phyloP scores from a whole-genome alignment of 805 yeast species.

The Candida sanyiensis region DNA sequence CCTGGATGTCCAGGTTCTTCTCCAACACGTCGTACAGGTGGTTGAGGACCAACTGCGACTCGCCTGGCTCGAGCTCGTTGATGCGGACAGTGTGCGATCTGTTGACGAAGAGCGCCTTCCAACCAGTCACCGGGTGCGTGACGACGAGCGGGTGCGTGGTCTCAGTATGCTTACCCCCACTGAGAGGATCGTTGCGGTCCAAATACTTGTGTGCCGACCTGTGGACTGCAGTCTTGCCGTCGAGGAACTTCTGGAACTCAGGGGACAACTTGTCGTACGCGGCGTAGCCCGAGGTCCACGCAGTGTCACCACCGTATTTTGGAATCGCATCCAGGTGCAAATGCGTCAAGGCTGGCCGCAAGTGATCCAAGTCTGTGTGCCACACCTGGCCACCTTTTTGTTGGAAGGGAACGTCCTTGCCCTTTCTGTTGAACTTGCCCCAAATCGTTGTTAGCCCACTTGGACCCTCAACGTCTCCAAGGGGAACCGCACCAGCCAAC shows the following conservation, averaged over 20 bases:
- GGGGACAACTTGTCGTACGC: constrained; percentile 53
- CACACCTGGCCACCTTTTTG: constrained; percentile 27
- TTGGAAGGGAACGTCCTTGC: constrained; percentile 6
- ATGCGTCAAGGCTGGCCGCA: constrained; percentile 51
- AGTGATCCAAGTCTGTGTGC: constrained; percentile 53
- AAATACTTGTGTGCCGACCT: constrained; percentile 35
- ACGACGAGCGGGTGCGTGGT: constrained; percentile 52
- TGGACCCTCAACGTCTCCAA: constrained; percentile 19
- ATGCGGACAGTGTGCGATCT: constrained; percentile 43
- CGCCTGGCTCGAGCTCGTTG: constrained; percentile 10
- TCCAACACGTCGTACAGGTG: constrained; percentile 41
- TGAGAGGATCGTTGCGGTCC: constrained; percentile 39
- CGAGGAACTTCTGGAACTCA: constrained; percentile 43
- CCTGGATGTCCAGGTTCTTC: constrained; percentile 49
- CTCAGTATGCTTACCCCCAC: constrained; percentile 41
- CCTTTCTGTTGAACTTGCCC: constrained; percentile 25
- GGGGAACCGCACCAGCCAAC: constrained; percentile 30
- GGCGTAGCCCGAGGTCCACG: constrained; percentile 51
- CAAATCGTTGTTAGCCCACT: constrained; percentile 35
- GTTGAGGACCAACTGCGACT: constrained; percentile 31
- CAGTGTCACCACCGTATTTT: constrained; percentile 49
- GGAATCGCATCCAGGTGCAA: constrained; percentile 47
- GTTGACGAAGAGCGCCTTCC: constrained; percentile 51
- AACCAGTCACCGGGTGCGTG: constrained; percentile 61
- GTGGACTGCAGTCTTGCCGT: constrained; percentile 47